These are phyloP conservation scores for Quercus berberidifolia DNA, from an alignment of 306 rosid genomes.

Conservation along the genomic window DNA sequence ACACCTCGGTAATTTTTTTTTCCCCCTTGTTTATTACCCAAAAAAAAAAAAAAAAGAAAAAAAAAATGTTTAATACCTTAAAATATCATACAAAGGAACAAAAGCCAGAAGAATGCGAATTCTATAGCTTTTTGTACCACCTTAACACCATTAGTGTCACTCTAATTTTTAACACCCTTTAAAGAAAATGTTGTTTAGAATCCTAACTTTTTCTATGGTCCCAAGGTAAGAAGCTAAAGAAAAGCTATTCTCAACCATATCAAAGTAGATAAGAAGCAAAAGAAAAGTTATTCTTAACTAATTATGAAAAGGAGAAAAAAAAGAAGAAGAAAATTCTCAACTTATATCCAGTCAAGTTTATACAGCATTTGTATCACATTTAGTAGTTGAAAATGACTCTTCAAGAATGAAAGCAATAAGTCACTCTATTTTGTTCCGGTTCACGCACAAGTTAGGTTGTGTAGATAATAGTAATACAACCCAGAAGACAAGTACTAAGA, in stretches of 20 bases:
- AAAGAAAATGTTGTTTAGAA: neutral
- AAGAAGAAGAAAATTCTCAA: too few species aligned
- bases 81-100: neutral
- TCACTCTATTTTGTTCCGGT: slow-evolving; percentile 8
- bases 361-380: neutral
- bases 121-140: neutral
- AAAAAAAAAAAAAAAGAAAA: neutral
- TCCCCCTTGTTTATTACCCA: too few species aligned
- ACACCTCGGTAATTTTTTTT: too few species aligned
- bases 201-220: neutral
- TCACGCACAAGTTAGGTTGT: slow-evolving; percentile 13
- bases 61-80: neutral
- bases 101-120: neutral
- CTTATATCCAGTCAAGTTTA: slow-evolving; percentile 6
- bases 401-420: slow-evolving; percentile 20
- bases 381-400: slow-evolving; percentile 7
- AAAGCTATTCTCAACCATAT: too few species aligned
- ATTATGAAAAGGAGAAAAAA: too few species aligned
- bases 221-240: neutral
- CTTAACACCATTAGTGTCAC: too few species aligned
- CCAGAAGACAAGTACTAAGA: neutral
- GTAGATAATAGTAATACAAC: neutral
- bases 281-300: too few species aligned
- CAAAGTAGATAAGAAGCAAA: too few species aligned
- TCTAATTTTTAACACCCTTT: neutral